Conservation (phyloP, 805 yeast genomes). For the Kodamaea neixiangensis region DNA sequence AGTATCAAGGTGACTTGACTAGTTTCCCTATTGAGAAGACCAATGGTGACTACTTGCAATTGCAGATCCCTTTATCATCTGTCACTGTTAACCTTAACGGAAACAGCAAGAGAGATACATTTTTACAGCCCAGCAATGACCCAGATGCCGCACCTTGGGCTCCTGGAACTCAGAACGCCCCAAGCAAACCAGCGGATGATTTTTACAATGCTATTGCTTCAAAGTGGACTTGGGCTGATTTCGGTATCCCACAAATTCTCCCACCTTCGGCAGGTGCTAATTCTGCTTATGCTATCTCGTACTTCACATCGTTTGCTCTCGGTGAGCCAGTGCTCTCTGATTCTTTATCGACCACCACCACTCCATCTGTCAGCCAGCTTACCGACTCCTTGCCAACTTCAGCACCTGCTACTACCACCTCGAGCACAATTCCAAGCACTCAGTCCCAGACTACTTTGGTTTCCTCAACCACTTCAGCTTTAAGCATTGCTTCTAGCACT, state of each 20-base stretch:
- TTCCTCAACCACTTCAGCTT: background rate
- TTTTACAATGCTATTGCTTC: background rate
- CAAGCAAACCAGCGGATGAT: background rate
- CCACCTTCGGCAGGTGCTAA: too few relatives aligned
- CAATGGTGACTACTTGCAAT: conserved; percentile 16
- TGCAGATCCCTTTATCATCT: conserved; percentile 22
- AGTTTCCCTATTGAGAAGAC: conserved; percentile 27
- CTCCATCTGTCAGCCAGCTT: background rate
- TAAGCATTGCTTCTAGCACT: background rate
- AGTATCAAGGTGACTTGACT: conserved; percentile 51
- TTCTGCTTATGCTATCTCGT: too few relatives aligned
- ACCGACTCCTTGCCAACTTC: background rate
- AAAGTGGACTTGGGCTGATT: too few relatives aligned
- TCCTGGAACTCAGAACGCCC: background rate
- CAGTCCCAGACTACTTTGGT: conserved; percentile 1
- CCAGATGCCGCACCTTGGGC: too few relatives aligned
- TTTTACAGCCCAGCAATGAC: too few relatives aligned
- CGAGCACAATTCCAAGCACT: background rate
- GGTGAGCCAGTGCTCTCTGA: background rate
- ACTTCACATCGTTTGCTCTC: too few relatives aligned
- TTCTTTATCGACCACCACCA: background rate
- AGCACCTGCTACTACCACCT: background rate
- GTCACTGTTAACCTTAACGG: conserved; percentile 16
- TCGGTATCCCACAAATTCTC: too few relatives aligned
- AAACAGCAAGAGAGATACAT: background rate